Conservation (phyloP, 108 stramenopile species). For the Cyclotella distinguenda region DNA sequence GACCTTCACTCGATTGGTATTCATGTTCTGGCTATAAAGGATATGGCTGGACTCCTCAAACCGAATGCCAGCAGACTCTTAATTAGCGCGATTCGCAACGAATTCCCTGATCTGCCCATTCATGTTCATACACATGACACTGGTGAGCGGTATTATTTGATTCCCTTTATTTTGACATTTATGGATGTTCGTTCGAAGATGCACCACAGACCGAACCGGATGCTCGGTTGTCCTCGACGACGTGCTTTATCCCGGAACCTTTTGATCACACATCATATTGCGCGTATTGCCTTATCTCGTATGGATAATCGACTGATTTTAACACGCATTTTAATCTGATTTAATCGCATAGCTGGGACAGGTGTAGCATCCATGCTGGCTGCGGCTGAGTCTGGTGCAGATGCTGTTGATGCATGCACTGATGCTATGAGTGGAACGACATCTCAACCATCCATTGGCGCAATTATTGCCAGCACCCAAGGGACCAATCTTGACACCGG, state of each 20-base stretch:
- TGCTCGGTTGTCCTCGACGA: no score
- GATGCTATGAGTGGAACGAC: slow-evolving; percentile 96
- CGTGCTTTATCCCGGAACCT: no score
- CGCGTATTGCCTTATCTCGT: no score
- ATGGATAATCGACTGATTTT: no score
- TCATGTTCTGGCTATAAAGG: slow-evolving; percentile 95
- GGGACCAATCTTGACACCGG: slow-evolving; percentile 91
- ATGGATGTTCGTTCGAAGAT: no score
- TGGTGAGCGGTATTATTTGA: neutral
- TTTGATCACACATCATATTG: no score
- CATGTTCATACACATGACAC: slow-evolving; percentile 97
- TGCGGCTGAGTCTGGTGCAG: slow-evolving; percentile 90
- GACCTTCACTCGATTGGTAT: slow-evolving; percentile 80
- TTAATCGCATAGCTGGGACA: slow-evolving; percentile 70
- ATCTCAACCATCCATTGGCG: slow-evolving; percentile 93
- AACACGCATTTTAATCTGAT: no score
- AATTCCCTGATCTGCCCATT: slow-evolving; percentile 89
- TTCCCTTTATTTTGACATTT: no score
- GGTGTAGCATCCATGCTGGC: slow-evolving; percentile 96
- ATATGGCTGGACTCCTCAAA: slow-evolving; percentile 88
- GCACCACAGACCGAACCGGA: no score
- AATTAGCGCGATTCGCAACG: slow-evolving; percentile 77
- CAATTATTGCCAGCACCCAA: slow-evolving; percentile 82
- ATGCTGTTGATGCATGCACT: slow-evolving; percentile 92
- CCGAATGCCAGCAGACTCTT: slow-evolving; percentile 85